Base-by-base conservation (phyloP, 352 stramenopile species). In the Globisporangium ultimum region DNA sequence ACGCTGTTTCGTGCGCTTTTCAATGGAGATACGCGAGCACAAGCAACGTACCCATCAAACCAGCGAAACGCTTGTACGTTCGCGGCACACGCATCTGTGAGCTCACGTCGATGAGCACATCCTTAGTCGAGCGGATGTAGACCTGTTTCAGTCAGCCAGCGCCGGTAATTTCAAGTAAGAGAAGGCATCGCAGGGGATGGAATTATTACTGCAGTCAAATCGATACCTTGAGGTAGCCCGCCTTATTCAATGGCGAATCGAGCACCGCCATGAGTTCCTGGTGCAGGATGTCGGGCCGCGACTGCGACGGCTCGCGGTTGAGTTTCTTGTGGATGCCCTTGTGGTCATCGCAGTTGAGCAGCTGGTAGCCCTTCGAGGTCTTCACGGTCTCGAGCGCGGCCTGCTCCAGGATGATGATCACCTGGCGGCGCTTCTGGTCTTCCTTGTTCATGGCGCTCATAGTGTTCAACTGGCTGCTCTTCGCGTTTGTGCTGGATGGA, bases 261-360 rank as follows among this genome's bases (percentile, higher is more conserved):
- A 99, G 77, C 64, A 99, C 67, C 18, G 97, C 95, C 79, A 99
- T 94, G 38, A 99, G 81, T 80, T 99, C 97, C 78, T 98, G 95
- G 78, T 99, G 98, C 53, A 98, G 81, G 75, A 99, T 99, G 80
- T 99, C 98, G 1, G 98, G 98, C 14, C 98, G 94, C 64, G 94
- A 98, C 48, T 97, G 83, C 65, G 96, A 96, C 21, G 97, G 97
- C 63, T 99, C 97, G 64, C 96, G 96, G 65, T 97, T 94, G 68
- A 97, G 90, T 68, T 98, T 98, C 65, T 97, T 97, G 70, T 98
- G 91, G 42, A 98, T 68, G 17, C 79, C 79, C 59, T 96, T 95
- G 74, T 99, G 97, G 82, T 99, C 98, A 74, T 99, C 98, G 68
- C 97, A 99, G 84, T 99, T 99, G 41, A 99, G 89, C 59, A 99